Base-by-base conservation (phyloP, 345 rosid genomes). In the Heritiera littoralis region DNA sequence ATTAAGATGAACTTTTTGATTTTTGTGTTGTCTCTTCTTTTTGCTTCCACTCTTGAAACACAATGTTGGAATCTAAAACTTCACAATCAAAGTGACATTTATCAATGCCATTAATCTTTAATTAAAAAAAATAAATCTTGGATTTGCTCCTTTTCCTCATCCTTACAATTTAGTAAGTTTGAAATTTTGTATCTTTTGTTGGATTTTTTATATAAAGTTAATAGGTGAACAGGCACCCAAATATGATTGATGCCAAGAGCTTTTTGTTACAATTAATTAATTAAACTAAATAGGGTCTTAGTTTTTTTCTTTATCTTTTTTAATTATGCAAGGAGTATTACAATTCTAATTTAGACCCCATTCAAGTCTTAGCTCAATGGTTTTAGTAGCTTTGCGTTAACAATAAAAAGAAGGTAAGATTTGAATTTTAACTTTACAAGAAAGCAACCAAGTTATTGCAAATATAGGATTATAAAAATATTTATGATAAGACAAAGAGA, bases 31-130 rank as follows among this genome's bases (percentile, higher is more conserved):
- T 68, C 71, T 40, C 13, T 74, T 74, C 68, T 77, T 75, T 83
- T 76, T 75, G 76, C 79, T 82, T 82, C 72, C 71, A 28, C 45
- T 38, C 28, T 72, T 58, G 23, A 75, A 83, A 78, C 77, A 61
- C 80, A 35, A 46, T 35, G 4, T 54, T 40, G 74, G 84, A 80
- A 84, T 75, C 79, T 78, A 66, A 49, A 79, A 80, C 74, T 78
- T 82, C 79, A 66, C 74, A 35, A 83, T 81, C 83, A 78, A 65
- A 74, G 20, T 38, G 59, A 76, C 41, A 78, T 68, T 54, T 14
- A 28, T 20, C 35, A 2, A 69, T 46, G 48, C 12, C 14, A 43
- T 43, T 43, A 6, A 48, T 13, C 41, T 23, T 69, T 11, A 23
- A 7, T 7, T 48, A 12, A 7, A 28, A 61, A 28, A 3, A 2